phyloP scores from a whole-genome alignment of 345 rosid species.

The Brassica incana region DNA sequence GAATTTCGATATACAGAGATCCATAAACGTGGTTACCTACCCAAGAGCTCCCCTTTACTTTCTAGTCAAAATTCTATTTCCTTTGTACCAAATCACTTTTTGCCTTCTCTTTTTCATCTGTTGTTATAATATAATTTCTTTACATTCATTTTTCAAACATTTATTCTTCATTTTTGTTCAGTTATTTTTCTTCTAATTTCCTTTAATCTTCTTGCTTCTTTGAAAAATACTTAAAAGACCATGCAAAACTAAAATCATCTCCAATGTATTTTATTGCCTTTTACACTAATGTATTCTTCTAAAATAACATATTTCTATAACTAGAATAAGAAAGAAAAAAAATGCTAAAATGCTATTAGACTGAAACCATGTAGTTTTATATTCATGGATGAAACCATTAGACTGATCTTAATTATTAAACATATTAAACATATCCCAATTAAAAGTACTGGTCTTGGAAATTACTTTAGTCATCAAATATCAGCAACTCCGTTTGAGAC shows the following conservation, averaged over 20 bases:
- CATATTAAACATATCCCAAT: background rate
- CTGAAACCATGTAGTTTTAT: background rate
- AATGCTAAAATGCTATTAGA: no score
- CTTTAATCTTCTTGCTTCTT: background rate
- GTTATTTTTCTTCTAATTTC: background rate
- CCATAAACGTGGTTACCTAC: slow-evolving; percentile 32
- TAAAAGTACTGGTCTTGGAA: background rate
- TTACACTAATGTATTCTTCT: background rate
- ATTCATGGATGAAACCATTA: background rate
- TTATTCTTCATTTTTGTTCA: background rate
- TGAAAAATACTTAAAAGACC: background rate
- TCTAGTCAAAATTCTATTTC: background rate
- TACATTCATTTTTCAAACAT: background rate
- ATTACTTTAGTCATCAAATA: background rate
- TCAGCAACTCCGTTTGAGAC: background rate
- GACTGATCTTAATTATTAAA: background rate
- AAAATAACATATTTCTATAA: background rate
- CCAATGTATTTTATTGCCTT: background rate
- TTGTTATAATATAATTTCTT: background rate
- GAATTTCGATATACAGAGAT: background rate
- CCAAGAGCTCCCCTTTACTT: slow-evolving; percentile 15
- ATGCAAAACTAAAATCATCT: background rate
- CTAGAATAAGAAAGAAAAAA: background rate
- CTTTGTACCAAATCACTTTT: background rate
- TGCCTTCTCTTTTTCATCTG: background rate